Conservation (phyloP, 2,329 filamentous ascomycete genomes). For the Pyrenophora teres region DNA sequence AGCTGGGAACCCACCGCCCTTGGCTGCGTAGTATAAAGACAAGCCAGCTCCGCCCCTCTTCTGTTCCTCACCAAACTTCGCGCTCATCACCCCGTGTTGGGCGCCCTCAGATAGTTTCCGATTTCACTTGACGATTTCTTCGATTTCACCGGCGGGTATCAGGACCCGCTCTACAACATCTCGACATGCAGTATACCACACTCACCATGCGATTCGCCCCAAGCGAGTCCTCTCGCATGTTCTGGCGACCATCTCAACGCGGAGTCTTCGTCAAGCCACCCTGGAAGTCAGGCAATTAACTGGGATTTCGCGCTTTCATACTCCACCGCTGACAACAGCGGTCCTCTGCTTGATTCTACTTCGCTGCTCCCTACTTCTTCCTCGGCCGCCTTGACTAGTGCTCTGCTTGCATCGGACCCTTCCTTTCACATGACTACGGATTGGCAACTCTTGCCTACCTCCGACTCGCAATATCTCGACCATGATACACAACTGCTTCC, state of each 20-base stretch:
- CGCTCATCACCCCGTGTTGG: conserved; percentile 45
- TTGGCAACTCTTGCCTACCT: conserved; percentile 33
- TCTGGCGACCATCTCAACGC: conserved; percentile 36
- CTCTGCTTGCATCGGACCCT: conserved; percentile 21
- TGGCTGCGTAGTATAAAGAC: conserved; percentile 24
- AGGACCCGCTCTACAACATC: conserved; percentile 41
- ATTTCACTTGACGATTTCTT: conserved; percentile 46
- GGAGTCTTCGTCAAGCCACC: conserved; percentile 27
- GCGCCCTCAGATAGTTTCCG: conserved; percentile 39
- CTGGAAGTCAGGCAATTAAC: conserved; percentile 32
- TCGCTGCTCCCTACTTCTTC: conserved; percentile 30
- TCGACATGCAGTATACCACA: conserved; percentile 37
- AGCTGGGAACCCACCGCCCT: neutral
- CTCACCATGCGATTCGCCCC: conserved; percentile 28
- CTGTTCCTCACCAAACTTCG: conserved; percentile 30
- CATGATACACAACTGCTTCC: conserved; percentile 26
- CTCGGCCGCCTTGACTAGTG: conserved; percentile 24
- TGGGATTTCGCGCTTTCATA: conserved; percentile 37
- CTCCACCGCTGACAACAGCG: conserved; percentile 28
- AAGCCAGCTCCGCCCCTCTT: conserved; percentile 21
- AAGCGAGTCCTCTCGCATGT: conserved; percentile 21
- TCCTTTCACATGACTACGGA: conserved; percentile 28
- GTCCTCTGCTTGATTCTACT: conserved; percentile 24
- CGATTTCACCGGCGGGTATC: conserved; percentile 44
- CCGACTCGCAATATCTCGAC: conserved; percentile 29